These are phyloP conservation scores for Gillenia trifoliata DNA, from an alignment of 306 rosid genomes.

Conservation along the genomic window DNA sequence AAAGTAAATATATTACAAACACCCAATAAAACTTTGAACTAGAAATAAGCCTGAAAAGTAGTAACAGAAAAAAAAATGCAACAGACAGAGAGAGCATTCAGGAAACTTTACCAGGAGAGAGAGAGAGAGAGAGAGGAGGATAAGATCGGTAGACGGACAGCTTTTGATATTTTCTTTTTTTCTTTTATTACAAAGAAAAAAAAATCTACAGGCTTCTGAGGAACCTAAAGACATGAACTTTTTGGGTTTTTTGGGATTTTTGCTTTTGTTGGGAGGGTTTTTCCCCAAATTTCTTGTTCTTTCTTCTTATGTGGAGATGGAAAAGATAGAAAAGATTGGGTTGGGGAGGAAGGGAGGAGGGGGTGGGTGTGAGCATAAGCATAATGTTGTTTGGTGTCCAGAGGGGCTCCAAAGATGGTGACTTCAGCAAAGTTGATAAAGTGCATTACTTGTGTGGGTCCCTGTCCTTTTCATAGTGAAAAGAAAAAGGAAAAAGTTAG, in stretches of 20 bases:
- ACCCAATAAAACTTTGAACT: slow-evolving; percentile 21
- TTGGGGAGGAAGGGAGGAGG: slow-evolving; percentile 29
- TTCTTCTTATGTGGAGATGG: slow-evolving; percentile 21
- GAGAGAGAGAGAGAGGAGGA: slow-evolving; percentile 14
- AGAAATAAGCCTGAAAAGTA: slow-evolving; percentile 13
- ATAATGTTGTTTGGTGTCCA: slow-evolving; percentile 26
- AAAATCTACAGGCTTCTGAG: background rate
- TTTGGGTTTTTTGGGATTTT: background rate
- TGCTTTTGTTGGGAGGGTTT: background rate
- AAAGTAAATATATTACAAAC: background rate
- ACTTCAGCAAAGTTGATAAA: slow-evolving; percentile 46
- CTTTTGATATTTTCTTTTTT: slow-evolving; percentile 9
- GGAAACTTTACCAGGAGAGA: slow-evolving; percentile 27
- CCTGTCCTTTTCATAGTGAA: slow-evolving; percentile 46
- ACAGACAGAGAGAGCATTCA: slow-evolving; percentile 9
- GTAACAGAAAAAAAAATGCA: background rate
- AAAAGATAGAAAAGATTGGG: slow-evolving; percentile 27
- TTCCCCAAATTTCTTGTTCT: slow-evolving; percentile 18
- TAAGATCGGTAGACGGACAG: slow-evolving; percentile 39
- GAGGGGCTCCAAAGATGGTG: slow-evolving; percentile 23
- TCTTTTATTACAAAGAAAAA: background rate
- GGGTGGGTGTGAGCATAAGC: slow-evolving; percentile 39
- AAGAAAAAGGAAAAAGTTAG: slow-evolving; percentile 40
- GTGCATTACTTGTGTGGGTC: slow-evolving; percentile 60
- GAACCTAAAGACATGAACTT: slow-evolving; percentile 33